Conservation (phyloP, 1,284 basidiomycete species). For the Cryptococcus jaspeensis region DNA sequence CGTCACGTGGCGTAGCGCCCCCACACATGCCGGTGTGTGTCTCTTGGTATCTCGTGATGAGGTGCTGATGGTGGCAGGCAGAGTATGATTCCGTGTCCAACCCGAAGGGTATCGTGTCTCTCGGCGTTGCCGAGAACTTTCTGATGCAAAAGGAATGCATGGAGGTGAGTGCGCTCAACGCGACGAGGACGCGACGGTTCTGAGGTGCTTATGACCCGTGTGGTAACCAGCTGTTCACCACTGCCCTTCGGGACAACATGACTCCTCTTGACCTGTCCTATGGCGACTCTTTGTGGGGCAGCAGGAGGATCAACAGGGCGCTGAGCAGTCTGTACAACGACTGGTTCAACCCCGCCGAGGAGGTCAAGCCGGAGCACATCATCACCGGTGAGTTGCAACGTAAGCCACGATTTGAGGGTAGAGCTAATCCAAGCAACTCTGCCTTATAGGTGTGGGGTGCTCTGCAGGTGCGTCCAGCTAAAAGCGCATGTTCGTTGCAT, state of each 20-base stretch:
- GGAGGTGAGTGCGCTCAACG: conserved; percentile 22
- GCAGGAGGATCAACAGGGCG: conserved; percentile 41
- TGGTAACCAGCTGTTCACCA: conserved; percentile 35
- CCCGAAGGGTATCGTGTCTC: conserved; percentile 50
- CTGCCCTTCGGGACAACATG: conserved; percentile 39
- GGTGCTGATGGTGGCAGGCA: conserved; percentile 10
- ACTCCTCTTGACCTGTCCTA: conserved; percentile 39
- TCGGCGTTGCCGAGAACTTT: conserved; percentile 54
- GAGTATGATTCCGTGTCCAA: conserved; percentile 46
- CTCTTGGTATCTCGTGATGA: background rate
- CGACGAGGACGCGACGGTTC: background rate
- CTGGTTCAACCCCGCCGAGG: conserved; percentile 37
- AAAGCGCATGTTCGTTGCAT: background rate
- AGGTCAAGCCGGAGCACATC: conserved; percentile 40
- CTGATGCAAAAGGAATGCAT: conserved; percentile 47
- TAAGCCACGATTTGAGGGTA: no score
- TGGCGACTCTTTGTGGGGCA: conserved; percentile 48
- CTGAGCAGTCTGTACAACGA: conserved; percentile 43
- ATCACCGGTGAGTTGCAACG: conserved; percentile 41
- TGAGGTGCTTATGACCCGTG: background rate
- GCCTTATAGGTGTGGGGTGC: conserved; percentile 36
- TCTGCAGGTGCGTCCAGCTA: conserved; percentile 30
- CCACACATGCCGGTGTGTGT: no score
- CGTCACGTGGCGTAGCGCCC: background rate
- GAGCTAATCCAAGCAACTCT: no score